Conservation (phyloP, 768 basidiomycete genomes). For the Auricularia sp. region DNA sequence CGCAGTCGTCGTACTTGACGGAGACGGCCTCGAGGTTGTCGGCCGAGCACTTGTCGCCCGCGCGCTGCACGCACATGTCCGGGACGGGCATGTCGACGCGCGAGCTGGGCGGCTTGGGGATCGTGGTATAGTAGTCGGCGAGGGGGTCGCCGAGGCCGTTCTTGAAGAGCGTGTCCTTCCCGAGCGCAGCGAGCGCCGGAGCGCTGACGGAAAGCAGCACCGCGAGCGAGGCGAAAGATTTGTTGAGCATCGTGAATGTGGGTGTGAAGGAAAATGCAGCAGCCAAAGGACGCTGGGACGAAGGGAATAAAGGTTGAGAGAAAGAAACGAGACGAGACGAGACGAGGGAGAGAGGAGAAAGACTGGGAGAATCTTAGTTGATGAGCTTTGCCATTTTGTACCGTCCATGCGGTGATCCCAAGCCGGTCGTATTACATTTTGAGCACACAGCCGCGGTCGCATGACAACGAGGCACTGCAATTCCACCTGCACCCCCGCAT, state of each 20-base stretch:
- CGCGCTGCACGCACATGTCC: background rate
- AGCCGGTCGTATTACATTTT: no score
- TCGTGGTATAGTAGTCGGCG: background rate
- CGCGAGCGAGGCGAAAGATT: background rate
- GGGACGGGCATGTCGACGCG: background rate
- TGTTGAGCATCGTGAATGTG: background rate
- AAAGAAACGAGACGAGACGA: background rate
- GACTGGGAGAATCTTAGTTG: no score
- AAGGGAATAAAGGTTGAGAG: background rate
- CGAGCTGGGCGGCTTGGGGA: background rate
- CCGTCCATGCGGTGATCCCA: no score
- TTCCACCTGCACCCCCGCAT: no score
- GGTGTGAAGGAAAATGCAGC: background rate
- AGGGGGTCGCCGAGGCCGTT: background rate
- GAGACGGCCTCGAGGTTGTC: background rate
- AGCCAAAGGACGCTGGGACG: background rate
- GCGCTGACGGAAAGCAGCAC: background rate
- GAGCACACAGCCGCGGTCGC: no score
- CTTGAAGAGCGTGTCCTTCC: constrained; percentile 3
- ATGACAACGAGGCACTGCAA: no score
- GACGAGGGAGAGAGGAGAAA: background rate
- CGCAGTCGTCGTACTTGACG: constrained; percentile 3
- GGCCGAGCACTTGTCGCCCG: background rate
- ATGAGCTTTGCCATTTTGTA: no score
- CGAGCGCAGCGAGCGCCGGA: background rate